These are phyloP conservation scores for Aspergillus awamori DNA, from an alignment of 2,329 filamentous ascomycete species.

Conservation along the genomic window DNA sequence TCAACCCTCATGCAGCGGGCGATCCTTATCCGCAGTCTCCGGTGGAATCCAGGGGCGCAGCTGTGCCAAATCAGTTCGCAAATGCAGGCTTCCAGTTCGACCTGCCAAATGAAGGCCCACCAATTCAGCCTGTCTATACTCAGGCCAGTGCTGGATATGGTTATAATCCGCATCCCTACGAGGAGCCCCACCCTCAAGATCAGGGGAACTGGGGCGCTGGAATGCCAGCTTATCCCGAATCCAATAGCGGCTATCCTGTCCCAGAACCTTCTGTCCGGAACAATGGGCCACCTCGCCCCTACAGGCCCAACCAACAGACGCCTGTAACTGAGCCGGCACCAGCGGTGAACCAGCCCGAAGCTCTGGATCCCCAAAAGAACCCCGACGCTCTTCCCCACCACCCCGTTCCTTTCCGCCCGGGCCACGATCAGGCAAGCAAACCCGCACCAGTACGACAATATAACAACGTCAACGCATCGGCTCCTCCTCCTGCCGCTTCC, in stretches of 20 bases:
- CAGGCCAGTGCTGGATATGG: slow-evolving; percentile 25
- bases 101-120: slow-evolving; percentile 54
- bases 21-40: slow-evolving; percentile 48
- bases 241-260: background rate
- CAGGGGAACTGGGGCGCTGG: slow-evolving; percentile 17
- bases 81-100: slow-evolving; percentile 70
- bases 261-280: slow-evolving; percentile 17
- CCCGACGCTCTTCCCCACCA: slow-evolving; percentile 60
- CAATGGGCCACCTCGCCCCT: slow-evolving; percentile 26
- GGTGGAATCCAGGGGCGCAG: slow-evolving; percentile 44
- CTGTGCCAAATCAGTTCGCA: slow-evolving; percentile 39
- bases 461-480: slow-evolving; percentile 31
- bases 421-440: slow-evolving; percentile 49
- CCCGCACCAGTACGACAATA: slow-evolving; percentile 59
- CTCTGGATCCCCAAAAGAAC: slow-evolving; percentile 41
- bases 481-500: slow-evolving; percentile 38
- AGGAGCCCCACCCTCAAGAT: slow-evolving; percentile 19
- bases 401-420: slow-evolving; percentile 58
- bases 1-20: slow-evolving; percentile 35
- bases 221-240: slow-evolving; percentile 16
- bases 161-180: slow-evolving; percentile 25
- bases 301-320: slow-evolving; percentile 26
- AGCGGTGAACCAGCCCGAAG: slow-evolving; percentile 18
- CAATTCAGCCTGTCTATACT: slow-evolving; percentile 17
- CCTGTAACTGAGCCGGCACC: slow-evolving; percentile 22